Evolutionary conservation across 768 basidiomycete genomes (phyloP).

Genomic region (Epithele typhae): DNA sequence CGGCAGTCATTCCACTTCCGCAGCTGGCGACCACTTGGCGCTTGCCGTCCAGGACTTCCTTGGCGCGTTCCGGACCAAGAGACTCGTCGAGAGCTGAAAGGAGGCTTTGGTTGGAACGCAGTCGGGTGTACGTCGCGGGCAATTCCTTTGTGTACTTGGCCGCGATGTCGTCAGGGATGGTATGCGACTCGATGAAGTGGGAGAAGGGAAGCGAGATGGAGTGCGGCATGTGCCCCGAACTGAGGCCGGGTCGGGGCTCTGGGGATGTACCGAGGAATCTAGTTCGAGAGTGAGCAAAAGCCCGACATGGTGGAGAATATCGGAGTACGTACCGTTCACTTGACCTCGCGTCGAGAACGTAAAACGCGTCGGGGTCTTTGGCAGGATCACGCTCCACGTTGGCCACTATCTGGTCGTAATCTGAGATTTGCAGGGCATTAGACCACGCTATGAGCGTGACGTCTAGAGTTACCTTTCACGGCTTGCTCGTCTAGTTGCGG

Average conservation of each 20-base stretch:
- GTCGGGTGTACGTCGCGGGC: conserved; percentile 42
- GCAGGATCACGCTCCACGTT: conserved; percentile 55
- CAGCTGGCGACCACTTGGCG: conserved; percentile 70
- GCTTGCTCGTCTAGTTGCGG: conserved; percentile 48
- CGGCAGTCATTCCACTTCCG: conserved; percentile 99
- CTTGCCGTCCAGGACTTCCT: conserved; percentile 57
- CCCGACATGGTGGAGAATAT: neutral
- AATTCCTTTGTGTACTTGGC: conserved; percentile 29
- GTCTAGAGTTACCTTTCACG: conserved; percentile 44
- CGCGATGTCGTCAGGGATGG: conserved; percentile 15
- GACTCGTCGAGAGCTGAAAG: conserved; percentile 54
- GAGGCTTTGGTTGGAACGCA: conserved; percentile 31
- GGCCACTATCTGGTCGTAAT: conserved; percentile 73
- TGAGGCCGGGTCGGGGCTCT: conserved; percentile 84
- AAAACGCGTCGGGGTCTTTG: conserved; percentile 43
- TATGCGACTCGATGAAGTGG: conserved; percentile 52
- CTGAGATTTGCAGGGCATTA: conserved; percentile 33
- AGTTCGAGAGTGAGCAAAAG: conserved; percentile 5
- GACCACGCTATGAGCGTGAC: too few relatives aligned
- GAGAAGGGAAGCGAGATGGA: conserved; percentile 85
- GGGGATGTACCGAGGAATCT: conserved; percentile 81
- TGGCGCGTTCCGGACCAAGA: conserved; percentile 53
- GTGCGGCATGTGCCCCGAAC: conserved; percentile 90
- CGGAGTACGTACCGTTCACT: conserved; percentile 55
- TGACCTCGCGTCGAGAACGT: conserved; percentile 87